Evolutionary conservation across 192 early-diverging fungal species (phyloP).

Genomic region (Gamsiella multidivaricata): DNA sequence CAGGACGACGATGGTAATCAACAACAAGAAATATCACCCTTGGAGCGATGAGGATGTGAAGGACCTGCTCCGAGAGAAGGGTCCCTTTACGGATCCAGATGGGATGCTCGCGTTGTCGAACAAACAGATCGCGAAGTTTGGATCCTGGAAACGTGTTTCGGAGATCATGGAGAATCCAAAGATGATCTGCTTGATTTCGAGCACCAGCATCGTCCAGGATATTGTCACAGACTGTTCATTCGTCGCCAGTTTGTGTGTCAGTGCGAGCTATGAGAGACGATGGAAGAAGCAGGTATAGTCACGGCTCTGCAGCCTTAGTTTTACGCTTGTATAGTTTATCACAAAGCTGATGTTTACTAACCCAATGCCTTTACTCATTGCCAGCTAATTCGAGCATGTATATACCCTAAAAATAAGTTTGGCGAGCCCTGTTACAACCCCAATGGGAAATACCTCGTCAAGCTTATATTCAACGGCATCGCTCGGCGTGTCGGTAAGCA

Average conservation of each 20-base stretch:
- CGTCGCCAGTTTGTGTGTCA: conserved; percentile 90
- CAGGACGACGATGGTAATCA: conserved; percentile 50
- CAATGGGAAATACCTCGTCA: conserved; percentile 89
- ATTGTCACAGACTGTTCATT: conserved; percentile 96
- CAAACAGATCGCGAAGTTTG: conserved; percentile 79
- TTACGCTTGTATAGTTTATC: not conserved
- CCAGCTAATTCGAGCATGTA: conserved; percentile 83
- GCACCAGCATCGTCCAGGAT: conserved; percentile 80
- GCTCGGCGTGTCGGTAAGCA: conserved; percentile 72
- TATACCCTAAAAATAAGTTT: conserved; percentile 82
- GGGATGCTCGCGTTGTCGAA: conserved; percentile 77
- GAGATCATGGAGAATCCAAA: conserved; percentile 75
- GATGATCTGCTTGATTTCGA: conserved; percentile 77
- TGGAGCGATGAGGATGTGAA: conserved; percentile 25
- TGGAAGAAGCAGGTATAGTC: conserved; percentile 81
- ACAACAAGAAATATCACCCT: conserved; percentile 41
- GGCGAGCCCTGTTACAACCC: conserved; percentile 87
- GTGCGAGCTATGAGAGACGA: conserved; percentile 80
- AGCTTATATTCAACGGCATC: conserved; percentile 88
- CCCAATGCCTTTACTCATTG: not conserved
- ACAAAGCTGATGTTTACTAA: not conserved
- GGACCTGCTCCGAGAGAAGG: conserved; percentile 35
- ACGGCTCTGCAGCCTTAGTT: not conserved
- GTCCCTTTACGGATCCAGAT: conserved; percentile 75
- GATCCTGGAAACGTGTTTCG: conserved; percentile 84